Percentiles rank a stretch among this genome's conserved stretches.
phyloP scores from a whole-genome alignment of 306 rosid genomes.

The Cucurbita ficifolia region DNA sequence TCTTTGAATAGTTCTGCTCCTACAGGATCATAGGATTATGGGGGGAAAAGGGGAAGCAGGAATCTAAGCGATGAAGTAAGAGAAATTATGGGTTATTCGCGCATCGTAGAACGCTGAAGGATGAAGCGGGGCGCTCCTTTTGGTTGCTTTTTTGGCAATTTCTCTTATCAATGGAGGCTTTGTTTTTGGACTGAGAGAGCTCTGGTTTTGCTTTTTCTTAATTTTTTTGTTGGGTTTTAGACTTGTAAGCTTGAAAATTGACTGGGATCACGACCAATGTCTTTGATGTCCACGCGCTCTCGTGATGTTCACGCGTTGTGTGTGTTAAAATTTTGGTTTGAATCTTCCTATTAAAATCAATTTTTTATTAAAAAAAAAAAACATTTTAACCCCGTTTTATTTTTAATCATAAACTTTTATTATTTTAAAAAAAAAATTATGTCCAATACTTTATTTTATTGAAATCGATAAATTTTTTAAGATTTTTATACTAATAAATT shows the following conservation, averaged over 20 bases:
- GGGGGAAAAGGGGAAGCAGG: slow-evolving; percentile 12
- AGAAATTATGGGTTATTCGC: background rate
- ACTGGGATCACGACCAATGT: background rate
- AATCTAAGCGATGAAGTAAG: background rate
- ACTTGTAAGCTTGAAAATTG: background rate
- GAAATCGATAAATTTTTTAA: too few relatives aligned
- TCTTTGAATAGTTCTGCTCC: background rate
- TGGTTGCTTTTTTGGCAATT: background rate
- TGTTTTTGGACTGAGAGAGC: background rate
- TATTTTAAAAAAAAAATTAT: too few relatives aligned
- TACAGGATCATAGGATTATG: background rate
- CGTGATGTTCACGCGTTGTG: background rate
- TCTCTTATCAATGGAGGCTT: background rate
- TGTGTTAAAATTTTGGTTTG: too few relatives aligned
- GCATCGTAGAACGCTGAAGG: background rate
- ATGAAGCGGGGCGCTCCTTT: background rate
- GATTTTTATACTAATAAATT: too few relatives aligned
- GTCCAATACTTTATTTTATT: too few relatives aligned
- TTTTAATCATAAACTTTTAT: too few relatives aligned
- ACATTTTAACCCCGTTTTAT: too few relatives aligned
- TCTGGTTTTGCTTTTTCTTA: background rate
- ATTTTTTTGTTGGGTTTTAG: background rate
- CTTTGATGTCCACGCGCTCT: background rate
- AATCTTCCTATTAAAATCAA: too few relatives aligned
- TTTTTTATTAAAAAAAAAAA: too few relatives aligned